A percentile compares a stretch with the other conserved stretches of the same genome.
These are phyloP conservation scores for Cicer cuneatum DNA, from an alignment of 306 rosid genomes.

Conservation along the genomic window DNA sequence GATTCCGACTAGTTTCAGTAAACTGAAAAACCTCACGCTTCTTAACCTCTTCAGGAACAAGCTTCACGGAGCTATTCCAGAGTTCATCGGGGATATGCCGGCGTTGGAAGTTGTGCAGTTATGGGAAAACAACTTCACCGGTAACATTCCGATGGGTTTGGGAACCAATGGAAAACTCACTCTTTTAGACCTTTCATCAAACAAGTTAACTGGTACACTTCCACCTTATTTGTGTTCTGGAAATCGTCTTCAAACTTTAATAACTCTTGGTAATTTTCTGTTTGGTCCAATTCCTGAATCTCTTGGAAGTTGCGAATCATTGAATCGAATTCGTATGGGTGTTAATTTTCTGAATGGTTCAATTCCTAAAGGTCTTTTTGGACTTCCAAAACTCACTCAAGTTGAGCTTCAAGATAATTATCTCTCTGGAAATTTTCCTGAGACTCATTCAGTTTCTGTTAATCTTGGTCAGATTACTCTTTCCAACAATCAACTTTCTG, in stretches of 20 bases:
- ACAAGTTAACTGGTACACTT: conserved; percentile 80
- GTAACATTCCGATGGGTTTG: conserved; percentile 72
- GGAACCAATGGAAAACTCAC: conserved; percentile 83
- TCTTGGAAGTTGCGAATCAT: conserved; percentile 70
- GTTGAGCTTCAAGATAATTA: conserved; percentile 85
- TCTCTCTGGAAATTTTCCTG: conserved; percentile 74
- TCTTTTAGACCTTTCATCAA: conserved; percentile 76
- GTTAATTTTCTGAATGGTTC: conserved; percentile 88
- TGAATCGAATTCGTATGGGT: conserved; percentile 87
- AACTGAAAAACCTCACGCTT: conserved; percentile 76
- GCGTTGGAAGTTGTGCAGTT: conserved; percentile 80
- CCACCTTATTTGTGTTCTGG: conserved; percentile 84
- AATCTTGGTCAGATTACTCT: conserved; percentile 88
- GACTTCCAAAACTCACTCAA: conserved; percentile 72
- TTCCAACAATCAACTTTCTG: conserved; percentile 77
- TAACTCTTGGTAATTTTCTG: conserved; percentile 74
- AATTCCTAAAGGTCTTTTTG: conserved; percentile 80
- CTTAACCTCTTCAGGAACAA: conserved; percentile 80
- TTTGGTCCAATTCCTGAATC: conserved; percentile 91
- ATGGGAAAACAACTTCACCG: conserved; percentile 97
- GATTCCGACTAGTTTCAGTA: conserved; percentile 69
- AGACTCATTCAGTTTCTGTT: conserved; percentile 49
- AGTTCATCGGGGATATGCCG: conserved; percentile 76
- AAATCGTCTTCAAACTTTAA: conserved; percentile 72
- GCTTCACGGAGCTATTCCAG: conserved; percentile 94